Percentiles rank a stretch among this genome's conserved stretches.
Evolutionary conservation across 2,329 filamentous ascomycete genomes (phyloP).

Genomic region (Calycina herbarum): DNA sequence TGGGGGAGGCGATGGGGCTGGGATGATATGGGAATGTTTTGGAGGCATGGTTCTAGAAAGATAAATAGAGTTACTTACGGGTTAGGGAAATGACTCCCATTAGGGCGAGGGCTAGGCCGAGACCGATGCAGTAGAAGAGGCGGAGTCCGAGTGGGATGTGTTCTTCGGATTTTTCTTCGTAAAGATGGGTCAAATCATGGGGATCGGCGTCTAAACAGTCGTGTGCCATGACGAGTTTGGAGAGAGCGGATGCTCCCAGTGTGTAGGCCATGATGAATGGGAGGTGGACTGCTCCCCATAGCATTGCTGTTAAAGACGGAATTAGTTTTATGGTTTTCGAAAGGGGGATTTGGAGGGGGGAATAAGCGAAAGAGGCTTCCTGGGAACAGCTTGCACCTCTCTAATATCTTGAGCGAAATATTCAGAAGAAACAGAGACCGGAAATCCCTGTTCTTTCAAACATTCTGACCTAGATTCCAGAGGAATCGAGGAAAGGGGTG

Average conservation of each 20-base stretch:
- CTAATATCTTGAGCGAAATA: too few relatives aligned
- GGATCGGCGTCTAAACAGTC: conserved; percentile 51
- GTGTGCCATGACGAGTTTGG: conserved; percentile 57
- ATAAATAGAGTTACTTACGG: conserved; percentile 28
- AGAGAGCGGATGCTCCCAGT: conserved; percentile 57
- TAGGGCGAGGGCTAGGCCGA: conserved; percentile 54
- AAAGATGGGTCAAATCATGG: conserved; percentile 51
- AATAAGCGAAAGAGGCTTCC: too few relatives aligned
- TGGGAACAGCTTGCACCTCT: too few relatives aligned
- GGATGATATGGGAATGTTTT: too few relatives aligned
- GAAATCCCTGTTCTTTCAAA: too few relatives aligned
- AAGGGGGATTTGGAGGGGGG: background rate
- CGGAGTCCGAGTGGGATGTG: conserved; percentile 55
- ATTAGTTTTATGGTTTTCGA: background rate
- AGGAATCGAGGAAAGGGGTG: too few relatives aligned
- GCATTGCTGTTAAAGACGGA: conserved; percentile 41
- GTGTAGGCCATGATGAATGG: conserved; percentile 65
- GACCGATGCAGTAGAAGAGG: conserved; percentile 65
- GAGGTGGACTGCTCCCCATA: conserved; percentile 58
- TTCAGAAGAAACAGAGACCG: too few relatives aligned
- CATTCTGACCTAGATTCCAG: too few relatives aligned
- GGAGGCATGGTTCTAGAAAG: too few relatives aligned
- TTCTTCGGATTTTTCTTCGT: conserved; percentile 48
- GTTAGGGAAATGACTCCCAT: conserved; percentile 42
- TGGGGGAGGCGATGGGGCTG: too few relatives aligned